Percentiles rank a stretch among this genome's conserved stretches.
Evolutionary conservation across 1,284 basidiomycete species (phyloP).

Genomic region (Cystobasidium pallidum): DNA sequence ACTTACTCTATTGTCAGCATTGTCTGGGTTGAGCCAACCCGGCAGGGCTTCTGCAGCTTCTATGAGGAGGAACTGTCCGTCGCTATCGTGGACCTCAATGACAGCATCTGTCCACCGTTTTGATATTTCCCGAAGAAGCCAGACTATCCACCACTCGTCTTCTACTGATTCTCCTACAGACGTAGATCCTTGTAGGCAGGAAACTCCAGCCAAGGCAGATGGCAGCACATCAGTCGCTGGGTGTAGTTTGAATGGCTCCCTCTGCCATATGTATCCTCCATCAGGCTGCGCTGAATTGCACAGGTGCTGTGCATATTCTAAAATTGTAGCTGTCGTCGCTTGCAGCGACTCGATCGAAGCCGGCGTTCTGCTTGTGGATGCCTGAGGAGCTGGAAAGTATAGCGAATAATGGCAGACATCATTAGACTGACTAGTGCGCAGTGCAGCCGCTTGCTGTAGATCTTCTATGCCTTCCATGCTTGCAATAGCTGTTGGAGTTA

Average conservation of each 20-base stretch:
- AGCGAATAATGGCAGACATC: conserved; percentile 37
- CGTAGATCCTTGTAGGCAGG: conserved; percentile 69
- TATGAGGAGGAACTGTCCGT: conserved; percentile 95
- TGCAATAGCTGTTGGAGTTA: not conserved
- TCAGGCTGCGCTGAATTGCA: conserved; percentile 6
- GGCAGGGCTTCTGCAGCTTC: conserved; percentile 92
- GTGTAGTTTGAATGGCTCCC: conserved; percentile 51
- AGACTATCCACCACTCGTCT: conserved; percentile 93
- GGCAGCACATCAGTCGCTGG: not conserved
- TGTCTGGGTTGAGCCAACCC: conserved; percentile 85
- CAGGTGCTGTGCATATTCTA: conserved; percentile 29
- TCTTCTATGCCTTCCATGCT: conserved; percentile 36
- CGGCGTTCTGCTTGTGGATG: conserved; percentile 14
- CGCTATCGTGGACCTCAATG: conserved; percentile 66
- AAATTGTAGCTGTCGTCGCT: conserved; percentile 23
- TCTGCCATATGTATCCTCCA: conserved; percentile 54
- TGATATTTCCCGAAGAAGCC: conserved; percentile 77
- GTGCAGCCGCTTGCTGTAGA: not conserved
- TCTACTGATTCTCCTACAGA: conserved; percentile 90
- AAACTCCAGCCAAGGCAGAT: conserved; percentile 6
- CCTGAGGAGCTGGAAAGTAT: conserved; percentile 7
- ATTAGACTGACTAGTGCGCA: conserved; percentile 20
- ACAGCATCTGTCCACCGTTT: conserved; percentile 70
- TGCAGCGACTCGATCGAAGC: conserved; percentile 27
- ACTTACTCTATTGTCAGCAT: conserved; percentile 86